A percentile compares a stretch with the other conserved stretches of the same genome.
phyloP scores from a whole-genome alignment of 306 rosid species.

The Styphnolobium japonicum region DNA sequence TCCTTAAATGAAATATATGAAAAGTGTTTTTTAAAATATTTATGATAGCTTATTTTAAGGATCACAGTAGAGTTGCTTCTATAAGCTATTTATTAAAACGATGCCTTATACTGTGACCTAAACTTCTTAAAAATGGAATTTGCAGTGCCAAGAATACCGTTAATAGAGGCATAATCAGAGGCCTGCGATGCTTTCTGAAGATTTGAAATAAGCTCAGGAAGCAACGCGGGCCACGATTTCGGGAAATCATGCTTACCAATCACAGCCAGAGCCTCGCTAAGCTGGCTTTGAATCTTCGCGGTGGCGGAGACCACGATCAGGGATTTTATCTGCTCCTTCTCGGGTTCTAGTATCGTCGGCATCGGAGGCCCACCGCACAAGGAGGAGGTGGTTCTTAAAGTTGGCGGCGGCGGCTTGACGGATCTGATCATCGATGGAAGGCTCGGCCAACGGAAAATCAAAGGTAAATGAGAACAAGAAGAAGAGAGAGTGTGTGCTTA shows the following conservation, averaged over 20 bases:
- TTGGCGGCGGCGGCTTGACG: conserved; percentile 89
- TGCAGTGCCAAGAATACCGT: conserved; percentile 91
- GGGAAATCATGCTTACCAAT: conserved; percentile 91
- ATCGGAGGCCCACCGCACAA: conserved; percentile 65
- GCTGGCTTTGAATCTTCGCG: conserved; percentile 76
- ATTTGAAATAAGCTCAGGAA: conserved; percentile 71
- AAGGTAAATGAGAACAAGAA: no score
- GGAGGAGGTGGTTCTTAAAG: conserved; percentile 84
- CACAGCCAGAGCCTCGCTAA: conserved; percentile 85
- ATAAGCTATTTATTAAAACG: no score
- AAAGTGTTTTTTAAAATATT: no score
- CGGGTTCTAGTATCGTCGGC: conserved; percentile 50
- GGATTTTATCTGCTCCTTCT: conserved; percentile 86
- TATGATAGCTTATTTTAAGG: no score
- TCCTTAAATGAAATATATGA: no score
- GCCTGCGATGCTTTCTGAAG: conserved; percentile 59
- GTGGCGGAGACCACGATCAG: conserved; percentile 81
- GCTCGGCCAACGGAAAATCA: no score
- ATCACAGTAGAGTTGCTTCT: no score
- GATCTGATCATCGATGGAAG: conserved; percentile 72
- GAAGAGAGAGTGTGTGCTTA: no score
- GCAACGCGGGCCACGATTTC: conserved; percentile 70
- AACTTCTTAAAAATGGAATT: conserved; percentile 84
- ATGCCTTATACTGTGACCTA: conserved; percentile 61
- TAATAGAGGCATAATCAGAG: conserved; percentile 68